These are phyloP conservation scores for Agaricus bisporus DNA, from an alignment of 768 basidiomycete species.

Conservation along the genomic window DNA sequence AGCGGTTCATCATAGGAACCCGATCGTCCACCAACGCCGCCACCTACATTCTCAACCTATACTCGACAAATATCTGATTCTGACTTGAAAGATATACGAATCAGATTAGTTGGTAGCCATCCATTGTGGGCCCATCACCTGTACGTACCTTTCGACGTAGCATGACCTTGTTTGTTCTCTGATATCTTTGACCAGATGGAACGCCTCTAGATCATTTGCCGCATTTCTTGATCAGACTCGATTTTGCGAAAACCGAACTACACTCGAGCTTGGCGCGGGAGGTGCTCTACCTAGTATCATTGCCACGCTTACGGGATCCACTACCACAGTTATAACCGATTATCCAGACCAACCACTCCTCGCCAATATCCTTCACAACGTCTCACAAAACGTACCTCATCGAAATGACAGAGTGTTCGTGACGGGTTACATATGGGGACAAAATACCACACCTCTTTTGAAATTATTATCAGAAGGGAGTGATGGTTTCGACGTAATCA, in stretches of 20 bases:
- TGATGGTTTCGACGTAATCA: slow-evolving; percentile 65
- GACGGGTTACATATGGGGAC: slow-evolving; percentile 80
- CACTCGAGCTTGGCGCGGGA: slow-evolving; percentile 92
- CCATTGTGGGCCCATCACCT: slow-evolving; percentile 80
- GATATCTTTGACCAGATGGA: slow-evolving; percentile 50
- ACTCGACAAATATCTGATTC: slow-evolving; percentile 25
- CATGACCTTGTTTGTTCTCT: background rate
- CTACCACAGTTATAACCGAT: slow-evolving; percentile 81
- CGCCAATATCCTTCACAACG: slow-evolving; percentile 70
- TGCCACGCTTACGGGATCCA: slow-evolving; percentile 25
- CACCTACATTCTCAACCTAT: slow-evolving; percentile 50
- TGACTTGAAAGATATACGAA: slow-evolving; percentile 33
- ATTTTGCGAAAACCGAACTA: slow-evolving; percentile 34
- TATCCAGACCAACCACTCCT: slow-evolving; percentile 80
- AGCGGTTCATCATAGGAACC: slow-evolving; percentile 42
- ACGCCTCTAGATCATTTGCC: slow-evolving; percentile 69
- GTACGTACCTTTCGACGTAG: slow-evolving; percentile 28
- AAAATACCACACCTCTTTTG: slow-evolving; percentile 40
- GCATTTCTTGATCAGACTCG: slow-evolving; percentile 56
- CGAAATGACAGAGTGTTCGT: slow-evolving; percentile 26
- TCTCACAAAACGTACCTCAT: slow-evolving; percentile 47
- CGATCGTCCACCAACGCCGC: slow-evolving; percentile 60
- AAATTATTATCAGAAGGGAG: slow-evolving; percentile 17
- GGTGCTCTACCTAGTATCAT: slow-evolving; percentile 86
- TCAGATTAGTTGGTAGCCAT: slow-evolving; percentile 73